These are phyloP conservation scores for Hippophae rhamnoides DNA, from an alignment of 306 rosid genomes.

Conservation along the genomic window DNA sequence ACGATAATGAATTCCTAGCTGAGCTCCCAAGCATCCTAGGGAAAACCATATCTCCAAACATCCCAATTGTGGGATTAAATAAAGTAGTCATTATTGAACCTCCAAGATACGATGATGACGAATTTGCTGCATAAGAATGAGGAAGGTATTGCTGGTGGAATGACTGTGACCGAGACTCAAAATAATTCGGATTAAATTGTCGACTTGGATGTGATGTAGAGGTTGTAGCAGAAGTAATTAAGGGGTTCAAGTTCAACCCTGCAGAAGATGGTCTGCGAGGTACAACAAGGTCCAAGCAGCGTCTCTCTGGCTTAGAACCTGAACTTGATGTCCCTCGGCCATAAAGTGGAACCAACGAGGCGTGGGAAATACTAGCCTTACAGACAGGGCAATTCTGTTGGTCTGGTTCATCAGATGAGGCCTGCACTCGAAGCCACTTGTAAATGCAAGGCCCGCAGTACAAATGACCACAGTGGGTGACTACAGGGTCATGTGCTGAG, in stretches of 20 bases:
- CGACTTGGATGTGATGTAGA: slow-evolving; percentile 18
- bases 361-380: slow-evolving; percentile 53
- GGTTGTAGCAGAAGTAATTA: slow-evolving; percentile 3
- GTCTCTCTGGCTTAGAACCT: slow-evolving; percentile 41
- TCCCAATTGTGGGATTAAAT: slow-evolving; percentile 53
- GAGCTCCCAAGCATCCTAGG: slow-evolving; percentile 62
- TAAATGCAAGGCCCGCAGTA: slow-evolving; percentile 95
- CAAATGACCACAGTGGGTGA: slow-evolving; percentile 86
- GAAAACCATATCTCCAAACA: slow-evolving; percentile 70
- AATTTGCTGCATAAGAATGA: slow-evolving; percentile 31
- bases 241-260: slow-evolving; percentile 18
- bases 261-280: slow-evolving; percentile 69
- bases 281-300: slow-evolving; percentile 34
- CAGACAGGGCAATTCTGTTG: slow-evolving; percentile 70
- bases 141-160: slow-evolving; percentile 46
- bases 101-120: slow-evolving; percentile 37
- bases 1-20: slow-evolving; percentile 35
- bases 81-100: slow-evolving; percentile 41
- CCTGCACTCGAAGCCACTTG: slow-evolving; percentile 65
- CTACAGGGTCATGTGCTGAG: slow-evolving; percentile 74
- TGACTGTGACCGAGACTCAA: slow-evolving; percentile 36
- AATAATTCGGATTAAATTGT: slow-evolving; percentile 22
- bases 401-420: slow-evolving; percentile 33
- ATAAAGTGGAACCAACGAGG: slow-evolving; percentile 77
- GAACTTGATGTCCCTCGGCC: slow-evolving; percentile 53